phyloP scores from a whole-genome alignment of 768 basidiomycete species.

The Artomyces pyxidatus region DNA sequence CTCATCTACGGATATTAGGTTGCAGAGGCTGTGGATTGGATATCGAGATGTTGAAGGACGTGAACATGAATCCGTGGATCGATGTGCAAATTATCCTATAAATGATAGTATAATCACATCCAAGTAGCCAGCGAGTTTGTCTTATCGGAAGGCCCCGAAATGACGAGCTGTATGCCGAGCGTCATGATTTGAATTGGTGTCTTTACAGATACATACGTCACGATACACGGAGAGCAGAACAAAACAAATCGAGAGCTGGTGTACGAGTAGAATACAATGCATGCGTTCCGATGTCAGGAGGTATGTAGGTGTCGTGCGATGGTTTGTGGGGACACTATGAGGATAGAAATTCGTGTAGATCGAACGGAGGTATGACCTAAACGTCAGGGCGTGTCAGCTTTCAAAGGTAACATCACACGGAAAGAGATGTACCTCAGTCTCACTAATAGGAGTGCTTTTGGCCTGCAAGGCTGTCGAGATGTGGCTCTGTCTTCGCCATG shows the following conservation, averaged over 20 bases:
- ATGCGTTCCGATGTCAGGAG: background rate
- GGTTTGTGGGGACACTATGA: slow-evolving; percentile 20
- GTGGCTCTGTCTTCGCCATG: slow-evolving; percentile 11
- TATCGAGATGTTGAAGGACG: slow-evolving; percentile 29
- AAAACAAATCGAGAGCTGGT: slow-evolving; percentile 6
- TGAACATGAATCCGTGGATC: slow-evolving; percentile 61
- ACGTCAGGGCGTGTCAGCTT: background rate
- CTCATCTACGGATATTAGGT: slow-evolving; percentile 44
- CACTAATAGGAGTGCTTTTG: background rate
- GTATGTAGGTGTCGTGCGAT: background rate
- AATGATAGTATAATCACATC: slow-evolving; percentile 16
- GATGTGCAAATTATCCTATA: slow-evolving; percentile 46
- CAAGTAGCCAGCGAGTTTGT: no score
- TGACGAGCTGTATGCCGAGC: no score
- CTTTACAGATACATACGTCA: no score
- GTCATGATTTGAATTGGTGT: no score
- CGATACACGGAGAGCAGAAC: no score
- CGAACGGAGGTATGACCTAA: slow-evolving; percentile 43
- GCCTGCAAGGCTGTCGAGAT: background rate
- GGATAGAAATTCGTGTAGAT: slow-evolving; percentile 46
- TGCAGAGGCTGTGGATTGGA: slow-evolving; percentile 46
- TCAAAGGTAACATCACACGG: background rate
- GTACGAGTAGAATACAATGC: slow-evolving; percentile 2
- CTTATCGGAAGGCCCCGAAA: no score
- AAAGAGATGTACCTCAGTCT: background rate